Conservation (phyloP, 352 stramenopile genomes). For the Phytophthora aleatoria region DNA sequence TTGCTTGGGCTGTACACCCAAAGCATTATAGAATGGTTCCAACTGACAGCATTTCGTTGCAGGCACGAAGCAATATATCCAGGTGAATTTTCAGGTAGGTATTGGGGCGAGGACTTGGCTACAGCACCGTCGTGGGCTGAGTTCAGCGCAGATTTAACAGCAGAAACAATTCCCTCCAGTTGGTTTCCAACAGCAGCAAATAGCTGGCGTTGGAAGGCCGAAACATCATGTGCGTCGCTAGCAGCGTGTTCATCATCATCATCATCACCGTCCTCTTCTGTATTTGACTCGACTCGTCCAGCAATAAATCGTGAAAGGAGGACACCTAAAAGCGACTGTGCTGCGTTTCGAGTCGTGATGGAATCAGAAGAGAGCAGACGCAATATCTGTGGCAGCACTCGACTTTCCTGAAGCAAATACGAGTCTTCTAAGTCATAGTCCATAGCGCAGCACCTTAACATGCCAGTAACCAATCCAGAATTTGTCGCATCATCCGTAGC, state of each 20-base stretch:
- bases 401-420: slow-evolving; percentile 72
- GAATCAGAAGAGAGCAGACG: slow-evolving; percentile 53
- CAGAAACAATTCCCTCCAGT: slow-evolving; percentile 53
- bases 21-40: slow-evolving; percentile 82
- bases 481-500: slow-evolving; percentile 24
- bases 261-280: slow-evolving; percentile 12
- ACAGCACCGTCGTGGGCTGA: slow-evolving; percentile 2
- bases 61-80: slow-evolving; percentile 46
- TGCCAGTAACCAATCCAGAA: slow-evolving; percentile 42
- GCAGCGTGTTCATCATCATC: slow-evolving; percentile 1
- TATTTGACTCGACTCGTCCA: slow-evolving; percentile 25
- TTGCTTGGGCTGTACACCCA: slow-evolving; percentile 67
- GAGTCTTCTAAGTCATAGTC: slow-evolving; percentile 83
- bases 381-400: slow-evolving; percentile 57
- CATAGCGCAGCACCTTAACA: slow-evolving; percentile 63
- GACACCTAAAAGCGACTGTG: slow-evolving; percentile 60
- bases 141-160: slow-evolving; percentile 18
- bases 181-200: slow-evolving; percentile 72
- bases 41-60: slow-evolving; percentile 42
- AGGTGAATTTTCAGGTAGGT: slow-evolving; percentile 45
- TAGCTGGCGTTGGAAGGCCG: slow-evolving; percentile 68
- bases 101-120: slow-evolving; percentile 24
- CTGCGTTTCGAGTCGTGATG: slow-evolving; percentile 48
- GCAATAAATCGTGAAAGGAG: slow-evolving; percentile 72
- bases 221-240: slow-evolving; percentile 40